Evolutionary conservation across 441 rosid genomes (phyloP).

Genomic region (Macaranga tanarius): DNA sequence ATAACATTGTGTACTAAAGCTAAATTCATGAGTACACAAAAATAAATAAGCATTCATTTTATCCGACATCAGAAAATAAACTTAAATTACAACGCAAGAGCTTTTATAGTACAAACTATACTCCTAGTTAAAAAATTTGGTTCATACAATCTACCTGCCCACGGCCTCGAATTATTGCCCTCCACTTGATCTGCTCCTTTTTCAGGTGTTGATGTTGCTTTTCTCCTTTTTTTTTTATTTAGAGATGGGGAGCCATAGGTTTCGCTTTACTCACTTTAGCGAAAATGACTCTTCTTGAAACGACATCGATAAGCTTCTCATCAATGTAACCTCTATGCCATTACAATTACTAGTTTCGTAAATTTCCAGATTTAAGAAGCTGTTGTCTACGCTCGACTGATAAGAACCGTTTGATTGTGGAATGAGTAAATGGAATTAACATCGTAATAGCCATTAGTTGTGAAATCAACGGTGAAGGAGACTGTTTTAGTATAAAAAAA

Average conservation of each 20-base stretch:
- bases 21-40: too few relatives aligned
- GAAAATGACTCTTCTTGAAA: slow-evolving; percentile 83
- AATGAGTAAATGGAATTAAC: slow-evolving; percentile 41
- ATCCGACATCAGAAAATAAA: too few relatives aligned
- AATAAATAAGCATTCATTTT: too few relatives aligned
- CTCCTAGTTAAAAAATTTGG: slow-evolving; percentile 57
- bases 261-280: slow-evolving; percentile 65
- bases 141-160: slow-evolving; percentile 69
- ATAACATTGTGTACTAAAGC: too few relatives aligned
- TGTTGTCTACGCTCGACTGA: slow-evolving; percentile 68
- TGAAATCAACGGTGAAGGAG: slow-evolving; percentile 61
- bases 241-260: slow-evolving; percentile 51
- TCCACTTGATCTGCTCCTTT: slow-evolving; percentile 52
- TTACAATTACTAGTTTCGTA: slow-evolving; percentile 28
- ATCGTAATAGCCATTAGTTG: slow-evolving; percentile 35
- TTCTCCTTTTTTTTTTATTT: slow-evolving; percentile 66
- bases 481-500: slow-evolving; percentile 47
- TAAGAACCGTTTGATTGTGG: too few relatives aligned
- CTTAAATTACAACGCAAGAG: too few relatives aligned
- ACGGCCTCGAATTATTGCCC: slow-evolving; percentile 48
- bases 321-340: slow-evolving; percentile 52
- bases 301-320: slow-evolving; percentile 74
- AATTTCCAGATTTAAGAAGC: slow-evolving; percentile 41
- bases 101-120: too few relatives aligned
- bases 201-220: slow-evolving; percentile 32